Base-by-base conservation (phyloP, 805 yeast species). In the Yamadazyma nakazawae region DNA sequence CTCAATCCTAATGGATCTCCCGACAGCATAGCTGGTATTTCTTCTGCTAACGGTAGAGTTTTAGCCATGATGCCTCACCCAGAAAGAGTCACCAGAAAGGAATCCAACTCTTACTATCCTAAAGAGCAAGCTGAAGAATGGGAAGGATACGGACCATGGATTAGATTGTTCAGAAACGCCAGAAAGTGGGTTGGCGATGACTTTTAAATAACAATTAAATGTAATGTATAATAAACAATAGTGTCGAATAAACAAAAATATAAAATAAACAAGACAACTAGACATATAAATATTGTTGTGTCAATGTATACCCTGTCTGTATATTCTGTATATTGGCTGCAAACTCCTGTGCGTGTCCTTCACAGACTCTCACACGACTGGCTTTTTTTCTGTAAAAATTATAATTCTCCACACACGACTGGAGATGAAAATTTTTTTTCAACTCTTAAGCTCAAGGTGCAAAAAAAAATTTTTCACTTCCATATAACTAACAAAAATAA, bases 1-100 rank as follows among this genome's bases (percentile, higher is more conserved):
- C 86, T 75, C 74, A 94, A 94, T 76, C 98, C 99, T 47, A 94
- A 94, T 69, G 99, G 99, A 37, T 88, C 97, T 12, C 88, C 94
- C 37, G 80, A 79, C 46, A 97, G 96, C 68, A 88, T 94, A 58
- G 86, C 97, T 34, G 99, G 97, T 75, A 81, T 94, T 47, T 76
- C 85, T 53, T 82, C 91, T 45, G 88, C 89, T 44, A 89, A 88
- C 62, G 98, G 98, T 54, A 84, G 99, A 66, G 97, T 94, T 2
- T 74, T 94, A 58, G 97, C 97, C 4, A 81, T 94, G 90, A 94
- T 94, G 99, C 99, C 99, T 40, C 99, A 94, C 66, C 99, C 99
- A 19, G 99, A 94, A 71, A 88, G 99, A 72, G 94, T 88, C 43
- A 77, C 84, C 47, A 80, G 97, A 71, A 74, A 84, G 62, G 96